Base-by-base conservation (phyloP, 768 basidiomycete species). In the Kwoniella dendrophila region DNA sequence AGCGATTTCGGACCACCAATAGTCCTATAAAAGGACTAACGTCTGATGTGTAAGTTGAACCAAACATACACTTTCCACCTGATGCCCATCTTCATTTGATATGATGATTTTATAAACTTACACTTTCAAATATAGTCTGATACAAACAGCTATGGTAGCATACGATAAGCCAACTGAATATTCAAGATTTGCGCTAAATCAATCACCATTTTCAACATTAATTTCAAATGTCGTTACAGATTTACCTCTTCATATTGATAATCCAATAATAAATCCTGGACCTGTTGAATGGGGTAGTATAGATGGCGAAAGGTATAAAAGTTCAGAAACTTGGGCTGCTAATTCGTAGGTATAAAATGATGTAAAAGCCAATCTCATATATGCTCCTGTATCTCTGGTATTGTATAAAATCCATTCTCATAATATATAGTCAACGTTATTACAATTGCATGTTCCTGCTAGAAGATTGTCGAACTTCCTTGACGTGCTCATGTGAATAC, bases 11-110 rank as follows among this genome's bases (percentile, higher is more conserved):
- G 34, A 87, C 88, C 2, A 82, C 82, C 0, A 87, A 87, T 0
- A 91, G 90, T 18, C 86, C 91, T 0, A 83, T 94, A 59, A 91
- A 90, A 75, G 92, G 92, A 0, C 77, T 94, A 2, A 93, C 91
- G 1, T 62, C 72, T 20, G 72, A 74, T 32, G 63, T 78, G 68
- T 75, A 59, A 62, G 67, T 70, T 47, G 4, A n/a, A 16, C 16
- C 26, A 14, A 18, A 30, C 7, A 6, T n/a, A 16, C 33, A 52
- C 90, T 90, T 0, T 77, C 92, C 2, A 91, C 90, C 5, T 33
- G 36, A 24, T 45, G 29, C 45, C 22, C 62, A 45, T 53, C 38
- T 40, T 44, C n/a, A 44, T 44, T 44, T 22, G 36, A 38, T 18
- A 38, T 38, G 36, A 38, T 38, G 8, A 18, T 18, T 8, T n/a